Base-by-base conservation (phyloP, 257 asterid genomes). In the Gentiana macrophylla region DNA sequence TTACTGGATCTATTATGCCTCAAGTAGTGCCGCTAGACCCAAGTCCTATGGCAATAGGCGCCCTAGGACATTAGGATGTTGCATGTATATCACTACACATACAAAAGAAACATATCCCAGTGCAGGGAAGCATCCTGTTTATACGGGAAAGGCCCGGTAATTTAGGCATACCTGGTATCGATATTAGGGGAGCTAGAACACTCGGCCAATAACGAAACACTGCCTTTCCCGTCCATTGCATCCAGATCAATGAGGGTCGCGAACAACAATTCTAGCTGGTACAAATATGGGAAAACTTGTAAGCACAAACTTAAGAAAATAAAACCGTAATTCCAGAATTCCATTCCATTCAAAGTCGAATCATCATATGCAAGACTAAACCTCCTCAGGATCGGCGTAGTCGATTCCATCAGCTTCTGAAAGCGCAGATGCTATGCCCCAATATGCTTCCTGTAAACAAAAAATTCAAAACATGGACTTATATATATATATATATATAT, bases 321-420 rank as follows among this genome's bases (percentile, higher is more conserved):
- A 56, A 24, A 24, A 24, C 24, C 24, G 24, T 24, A 24, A 24
- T 0, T 24, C 24, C 24, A 24, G 1, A 41, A 10, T 51, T 55
- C 7, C 10, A 10, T 51, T 58, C 50, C 48, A 7, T 50, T 34
- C 45, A 46, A 37, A 44, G 52, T 34, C 7, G 38, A 37, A 6
- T n/a, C n/a, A 37, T 46, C 36, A 56, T 9, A 53, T 43, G 53
- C 34, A 63, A 55, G 35, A 48, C 37, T 59, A 24, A 55, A 90
- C 98, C 98, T 91, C 98, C 74, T 91, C 98, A 4, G 96, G 89
- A 71, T 91, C 95, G 45, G 95, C 79, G 60, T 84, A 91, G 80
- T 91, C 96, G 37, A 91, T 65, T 62, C 95, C 96, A 78, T 84
- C 96, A 44, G 92, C 98, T 78, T 87, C 95, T 12, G 98, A 91